These are phyloP conservation scores for Dothidotthia symphoricarpi DNA, from an alignment of 2,329 filamentous ascomycete species.

Conservation along the genomic window DNA sequence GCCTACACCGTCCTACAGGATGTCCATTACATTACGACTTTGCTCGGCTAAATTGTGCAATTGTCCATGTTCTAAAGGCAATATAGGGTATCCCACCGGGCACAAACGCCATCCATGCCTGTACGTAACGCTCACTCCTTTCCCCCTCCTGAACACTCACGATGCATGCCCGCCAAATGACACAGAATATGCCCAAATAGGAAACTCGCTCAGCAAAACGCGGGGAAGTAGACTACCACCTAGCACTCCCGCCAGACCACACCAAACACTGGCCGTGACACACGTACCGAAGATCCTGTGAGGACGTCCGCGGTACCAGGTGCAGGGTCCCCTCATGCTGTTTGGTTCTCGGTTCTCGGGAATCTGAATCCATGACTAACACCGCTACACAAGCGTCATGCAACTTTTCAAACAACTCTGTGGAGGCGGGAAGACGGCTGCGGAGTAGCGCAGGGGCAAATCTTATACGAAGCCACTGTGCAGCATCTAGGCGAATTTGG, in stretches of 20 bases:
- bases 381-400: slow-evolving; percentile 30
- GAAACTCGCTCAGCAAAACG: slow-evolving; percentile 29
- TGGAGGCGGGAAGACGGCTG: slow-evolving; percentile 33
- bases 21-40: neutral
- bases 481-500: slow-evolving; percentile 76
- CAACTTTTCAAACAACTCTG: slow-evolving; percentile 27
- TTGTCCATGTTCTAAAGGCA: slow-evolving; percentile 26
- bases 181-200: slow-evolving; percentile 30
- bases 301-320: slow-evolving; percentile 16
- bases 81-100: slow-evolving; percentile 36
- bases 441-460: slow-evolving; percentile 25
- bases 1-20: too few species aligned
- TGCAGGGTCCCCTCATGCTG: slow-evolving; percentile 21
- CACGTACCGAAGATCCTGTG: slow-evolving; percentile 24
- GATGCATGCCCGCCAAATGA: slow-evolving; percentile 28
- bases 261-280: slow-evolving; percentile 17
- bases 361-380: slow-evolving; percentile 40
- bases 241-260: slow-evolving; percentile 30
- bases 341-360: slow-evolving; percentile 24
- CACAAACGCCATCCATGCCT: slow-evolving; percentile 38
- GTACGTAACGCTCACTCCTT: slow-evolving; percentile 13
- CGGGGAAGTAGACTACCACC: slow-evolving; percentile 37
- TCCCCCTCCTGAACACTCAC: slow-evolving; percentile 15
- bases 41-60: slow-evolving; percentile 9
- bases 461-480: slow-evolving; percentile 22